phyloP scores from a whole-genome alignment of 345 rosid species.

The Nephelium lappaceum region DNA sequence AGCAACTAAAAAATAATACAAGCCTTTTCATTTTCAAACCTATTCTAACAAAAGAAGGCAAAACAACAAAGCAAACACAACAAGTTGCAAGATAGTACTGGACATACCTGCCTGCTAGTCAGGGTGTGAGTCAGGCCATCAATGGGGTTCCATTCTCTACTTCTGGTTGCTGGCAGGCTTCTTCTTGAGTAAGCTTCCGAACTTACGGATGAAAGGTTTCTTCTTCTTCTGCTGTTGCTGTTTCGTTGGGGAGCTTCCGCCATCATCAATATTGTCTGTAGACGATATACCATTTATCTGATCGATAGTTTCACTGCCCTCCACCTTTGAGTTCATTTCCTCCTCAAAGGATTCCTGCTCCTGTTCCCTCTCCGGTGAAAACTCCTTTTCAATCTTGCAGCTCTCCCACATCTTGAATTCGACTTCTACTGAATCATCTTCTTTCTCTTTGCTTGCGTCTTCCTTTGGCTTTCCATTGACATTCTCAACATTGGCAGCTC shows the following conservation, averaged over 20 bases:
- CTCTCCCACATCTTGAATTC: constrained; percentile 99
- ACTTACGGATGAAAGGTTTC: constrained; percentile 87
- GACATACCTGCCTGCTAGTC: constrained; percentile 36
- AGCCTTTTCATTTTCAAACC: constrained; percentile 43
- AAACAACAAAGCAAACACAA: constrained; percentile 42
- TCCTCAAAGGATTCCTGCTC: constrained; percentile 80
- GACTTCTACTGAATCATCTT: constrained; percentile 68
- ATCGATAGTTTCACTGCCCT: constrained; percentile 62
- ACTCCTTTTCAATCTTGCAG: constrained; percentile 96
- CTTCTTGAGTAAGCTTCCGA: constrained; percentile 95
- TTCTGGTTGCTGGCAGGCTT: constrained; percentile 69
- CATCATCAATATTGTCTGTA: constrained; percentile 57
- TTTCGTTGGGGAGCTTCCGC: constrained; percentile 46
- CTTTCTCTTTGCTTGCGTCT: constrained; percentile 54
- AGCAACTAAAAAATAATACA: constrained; percentile 37
- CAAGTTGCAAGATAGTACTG: constrained; percentile 31
- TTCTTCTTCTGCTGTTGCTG: constrained; percentile 83
- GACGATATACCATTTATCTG: constrained; percentile 62
- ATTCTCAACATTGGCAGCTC: constrained; percentile 41
- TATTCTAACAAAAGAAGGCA: constrained; percentile 32
- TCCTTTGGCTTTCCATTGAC: constrained; percentile 54
- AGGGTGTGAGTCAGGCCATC: constrained; percentile 25
- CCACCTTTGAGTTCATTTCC: constrained; percentile 67
- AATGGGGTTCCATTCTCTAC: constrained; percentile 36
- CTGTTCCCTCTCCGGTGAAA: constrained; percentile 67